Evolutionary conservation across 768 basidiomycete genomes (phyloP).

Genomic region (Psilocybe cyanescens): DNA sequence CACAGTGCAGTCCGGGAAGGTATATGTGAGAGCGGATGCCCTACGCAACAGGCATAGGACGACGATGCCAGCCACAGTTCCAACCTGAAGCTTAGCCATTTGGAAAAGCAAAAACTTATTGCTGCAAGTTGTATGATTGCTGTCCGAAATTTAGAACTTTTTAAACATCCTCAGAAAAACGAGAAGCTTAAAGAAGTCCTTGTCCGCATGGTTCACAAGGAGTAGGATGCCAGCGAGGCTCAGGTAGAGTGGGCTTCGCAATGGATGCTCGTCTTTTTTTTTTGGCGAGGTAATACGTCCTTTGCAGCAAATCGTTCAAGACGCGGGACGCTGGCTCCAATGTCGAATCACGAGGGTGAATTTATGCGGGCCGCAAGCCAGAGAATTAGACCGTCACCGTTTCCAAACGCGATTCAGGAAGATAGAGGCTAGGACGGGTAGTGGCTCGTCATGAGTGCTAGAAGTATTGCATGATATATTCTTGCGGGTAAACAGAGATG

Average conservation of each 20-base stretch:
- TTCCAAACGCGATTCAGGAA: not conserved
- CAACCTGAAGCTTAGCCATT: conserved; percentile 17
- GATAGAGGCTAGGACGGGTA: not conserved
- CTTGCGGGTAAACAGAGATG: not conserved
- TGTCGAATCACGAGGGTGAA: not conserved
- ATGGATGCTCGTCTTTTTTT: not conserved
- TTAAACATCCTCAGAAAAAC: not conserved
- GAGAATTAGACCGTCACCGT: not conserved
- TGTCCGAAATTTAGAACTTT: not conserved
- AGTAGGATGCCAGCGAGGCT: conserved; percentile 8
- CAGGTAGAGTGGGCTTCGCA: not conserved
- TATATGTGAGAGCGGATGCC: conserved; percentile 25
- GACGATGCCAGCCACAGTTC: conserved; percentile 11
- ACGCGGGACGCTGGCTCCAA: not conserved
- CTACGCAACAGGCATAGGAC: conserved; percentile 16
- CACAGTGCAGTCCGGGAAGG: conserved; percentile 53
- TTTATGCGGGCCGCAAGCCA: conserved; percentile 7
- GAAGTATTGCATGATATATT: not conserved
- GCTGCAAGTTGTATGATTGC: not conserved
- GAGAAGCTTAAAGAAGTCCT: not conserved
- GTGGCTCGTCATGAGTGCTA: not conserved
- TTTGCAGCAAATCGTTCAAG: not conserved
- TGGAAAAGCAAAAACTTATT: not conserved
- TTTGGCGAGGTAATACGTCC: not conserved
- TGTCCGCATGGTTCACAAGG: conserved; percentile 16